Conservation (phyloP, 1,284 basidiomycete species). For the Austroboletus niveus region DNA sequence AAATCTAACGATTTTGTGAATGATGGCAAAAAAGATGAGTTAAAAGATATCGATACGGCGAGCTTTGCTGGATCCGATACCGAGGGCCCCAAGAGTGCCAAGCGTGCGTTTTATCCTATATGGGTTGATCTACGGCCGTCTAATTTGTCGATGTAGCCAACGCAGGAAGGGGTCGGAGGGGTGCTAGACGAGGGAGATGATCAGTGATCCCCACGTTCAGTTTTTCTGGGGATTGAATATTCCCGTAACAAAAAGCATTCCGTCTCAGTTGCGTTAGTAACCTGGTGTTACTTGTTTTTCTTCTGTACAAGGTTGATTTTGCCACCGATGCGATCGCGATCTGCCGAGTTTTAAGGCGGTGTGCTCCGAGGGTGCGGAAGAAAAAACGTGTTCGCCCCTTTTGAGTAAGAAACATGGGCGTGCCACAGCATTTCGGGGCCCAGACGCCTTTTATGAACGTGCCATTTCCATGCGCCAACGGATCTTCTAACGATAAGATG, state of each 20-base stretch:
- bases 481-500: constrained; percentile 21
- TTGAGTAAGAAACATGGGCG: neutral
- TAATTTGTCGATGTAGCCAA: constrained; percentile 12
- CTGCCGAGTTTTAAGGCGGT: neutral
- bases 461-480: neutral
- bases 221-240: neutral
- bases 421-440: no score
- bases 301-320: constrained; percentile 3
- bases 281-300: constrained; percentile 19
- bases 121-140: neutral
- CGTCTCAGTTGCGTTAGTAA: constrained; percentile 12
- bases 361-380: constrained; percentile 11
- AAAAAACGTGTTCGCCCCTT: neutral
- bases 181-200: no score
- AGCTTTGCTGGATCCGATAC: constrained; percentile 14
- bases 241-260: neutral
- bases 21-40: constrained; percentile 28
- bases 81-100: constrained; percentile 8
- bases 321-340: constrained; percentile 13
- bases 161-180: neutral
- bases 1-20: constrained; percentile 22
- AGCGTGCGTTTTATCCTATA: constrained; percentile 8
- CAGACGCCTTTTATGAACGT: no score
- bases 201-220: neutral
- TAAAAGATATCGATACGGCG: constrained; percentile 24